phyloP scores from a whole-genome alignment of 805 yeast species.

The Wickerhamia fluorescens region DNA sequence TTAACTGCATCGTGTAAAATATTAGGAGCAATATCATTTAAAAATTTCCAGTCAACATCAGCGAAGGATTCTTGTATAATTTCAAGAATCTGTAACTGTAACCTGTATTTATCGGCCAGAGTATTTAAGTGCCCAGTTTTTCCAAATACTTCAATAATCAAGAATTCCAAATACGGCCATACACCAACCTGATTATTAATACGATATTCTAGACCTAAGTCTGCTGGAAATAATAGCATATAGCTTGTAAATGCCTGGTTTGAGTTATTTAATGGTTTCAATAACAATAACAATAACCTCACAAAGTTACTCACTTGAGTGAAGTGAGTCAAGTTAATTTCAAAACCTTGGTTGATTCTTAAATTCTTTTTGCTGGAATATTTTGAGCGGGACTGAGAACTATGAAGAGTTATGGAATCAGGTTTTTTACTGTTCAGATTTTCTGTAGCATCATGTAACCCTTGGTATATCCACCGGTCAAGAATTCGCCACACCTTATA shows the following conservation, averaged over 20 bases:
- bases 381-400: constrained; percentile 10
- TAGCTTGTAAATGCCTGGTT: constrained; percentile 25
- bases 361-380: constrained; percentile 12
- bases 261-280: constrained; percentile 18
- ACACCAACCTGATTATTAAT: constrained; percentile 46
- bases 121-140: constrained; percentile 36
- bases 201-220: constrained; percentile 56
- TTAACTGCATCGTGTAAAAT: constrained; percentile 22
- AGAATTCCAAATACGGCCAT: constrained; percentile 73
- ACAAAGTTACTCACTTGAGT: constrained; percentile 60
- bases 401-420: constrained; percentile 4
- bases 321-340: constrained; percentile 40
- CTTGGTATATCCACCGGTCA: constrained; percentile 62
- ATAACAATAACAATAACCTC: constrained; percentile 41
- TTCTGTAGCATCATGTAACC: constrained; percentile 4
- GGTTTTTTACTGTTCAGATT: background rate
- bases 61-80: constrained; percentile 37
- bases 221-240: constrained; percentile 49
- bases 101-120: constrained; percentile 24
- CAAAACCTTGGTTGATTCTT: constrained; percentile 22
- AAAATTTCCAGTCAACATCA: constrained; percentile 36
- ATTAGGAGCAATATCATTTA: constrained; percentile 46
- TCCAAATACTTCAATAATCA: constrained; percentile 59
- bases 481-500: constrained; percentile 57
- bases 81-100: constrained; percentile 51